Conservation (phyloP, 345 rosid genomes). For the Atalantia buxifolia region DNA sequence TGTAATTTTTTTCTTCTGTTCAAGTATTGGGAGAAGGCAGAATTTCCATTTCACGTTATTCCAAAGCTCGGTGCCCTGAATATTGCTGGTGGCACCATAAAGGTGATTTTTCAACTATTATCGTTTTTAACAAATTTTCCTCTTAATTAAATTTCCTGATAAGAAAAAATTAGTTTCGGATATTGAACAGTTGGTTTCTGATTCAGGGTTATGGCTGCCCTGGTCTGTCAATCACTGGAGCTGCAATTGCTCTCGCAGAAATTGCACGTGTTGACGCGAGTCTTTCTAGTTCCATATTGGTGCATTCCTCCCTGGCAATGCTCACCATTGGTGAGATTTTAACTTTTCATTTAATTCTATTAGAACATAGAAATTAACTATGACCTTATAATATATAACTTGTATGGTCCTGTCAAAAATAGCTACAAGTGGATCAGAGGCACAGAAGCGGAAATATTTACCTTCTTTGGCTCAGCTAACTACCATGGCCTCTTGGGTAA, state of each 20-base stretch:
- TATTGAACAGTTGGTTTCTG: conserved; percentile 18
- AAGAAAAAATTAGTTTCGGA: neutral
- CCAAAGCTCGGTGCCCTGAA: conserved; percentile 66
- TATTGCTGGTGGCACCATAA: conserved; percentile 83
- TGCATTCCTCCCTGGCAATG: conserved; percentile 87
- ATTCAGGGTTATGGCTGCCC: conserved; percentile 92
- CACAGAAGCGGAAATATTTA: conserved; percentile 74
- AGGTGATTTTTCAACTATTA: conserved; percentile 38
- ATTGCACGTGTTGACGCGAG: conserved; percentile 97
- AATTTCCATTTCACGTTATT: conserved; percentile 78
- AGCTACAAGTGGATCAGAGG: conserved; percentile 90
- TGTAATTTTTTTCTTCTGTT: neutral
- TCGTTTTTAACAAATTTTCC: neutral
- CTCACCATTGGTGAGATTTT: conserved; percentile 73
- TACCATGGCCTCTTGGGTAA: conserved; percentile 84
- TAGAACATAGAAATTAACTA: neutral
- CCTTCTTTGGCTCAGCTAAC: conserved; percentile 73
- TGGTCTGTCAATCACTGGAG: conserved; percentile 67
- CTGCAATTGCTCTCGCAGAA: conserved; percentile 69
- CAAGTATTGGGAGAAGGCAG: conserved; percentile 97
- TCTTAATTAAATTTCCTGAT: neutral
- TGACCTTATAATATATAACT: neutral
- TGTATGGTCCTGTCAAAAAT: conserved; percentile 30
- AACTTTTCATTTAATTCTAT: neutral
- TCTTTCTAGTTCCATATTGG: conserved; percentile 74